Conservation (phyloP, 345 rosid species). For the Gossypium turneri region DNA sequence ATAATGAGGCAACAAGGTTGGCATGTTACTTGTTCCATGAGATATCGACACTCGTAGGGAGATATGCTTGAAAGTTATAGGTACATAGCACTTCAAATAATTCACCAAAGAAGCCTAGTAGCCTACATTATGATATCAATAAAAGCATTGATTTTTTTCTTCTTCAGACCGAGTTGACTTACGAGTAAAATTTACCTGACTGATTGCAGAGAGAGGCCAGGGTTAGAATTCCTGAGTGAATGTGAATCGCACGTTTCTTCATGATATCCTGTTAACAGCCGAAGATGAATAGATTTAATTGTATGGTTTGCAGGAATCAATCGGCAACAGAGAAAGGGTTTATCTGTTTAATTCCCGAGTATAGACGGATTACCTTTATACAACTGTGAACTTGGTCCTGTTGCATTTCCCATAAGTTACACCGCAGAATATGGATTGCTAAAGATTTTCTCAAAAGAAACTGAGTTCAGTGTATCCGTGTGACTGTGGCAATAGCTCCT, state of each 20-base stretch:
- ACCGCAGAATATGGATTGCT: constrained; percentile 4
- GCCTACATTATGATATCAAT: neutral
- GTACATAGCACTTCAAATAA: neutral
- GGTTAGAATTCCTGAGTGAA: neutral
- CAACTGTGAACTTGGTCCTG: neutral
- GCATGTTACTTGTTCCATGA: neutral
- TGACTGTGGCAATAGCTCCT: constrained; percentile 73
- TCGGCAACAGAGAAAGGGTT: constrained; percentile 5
- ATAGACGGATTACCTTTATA: constrained; percentile 14
- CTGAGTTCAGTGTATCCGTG: constrained; percentile 50
- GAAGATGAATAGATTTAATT: neutral
- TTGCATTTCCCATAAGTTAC: neutral
- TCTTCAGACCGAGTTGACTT: neutral
- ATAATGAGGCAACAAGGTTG: neutral
- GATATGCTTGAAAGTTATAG: constrained; percentile 8
- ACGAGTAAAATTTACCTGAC: constrained; percentile 15
- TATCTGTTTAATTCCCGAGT: neutral
- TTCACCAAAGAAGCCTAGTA: neutral
- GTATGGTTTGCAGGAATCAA: constrained; percentile 1
- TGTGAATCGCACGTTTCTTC: neutral
- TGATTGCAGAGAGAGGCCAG: neutral
- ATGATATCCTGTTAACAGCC: constrained; percentile 16
- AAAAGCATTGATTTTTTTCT: neutral
- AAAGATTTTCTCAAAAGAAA: constrained; percentile 34
- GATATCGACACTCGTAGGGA: neutral